Conservation (phyloP, 495 filamentous ascomycete species). For the Penicillium egyptiacum region DNA sequence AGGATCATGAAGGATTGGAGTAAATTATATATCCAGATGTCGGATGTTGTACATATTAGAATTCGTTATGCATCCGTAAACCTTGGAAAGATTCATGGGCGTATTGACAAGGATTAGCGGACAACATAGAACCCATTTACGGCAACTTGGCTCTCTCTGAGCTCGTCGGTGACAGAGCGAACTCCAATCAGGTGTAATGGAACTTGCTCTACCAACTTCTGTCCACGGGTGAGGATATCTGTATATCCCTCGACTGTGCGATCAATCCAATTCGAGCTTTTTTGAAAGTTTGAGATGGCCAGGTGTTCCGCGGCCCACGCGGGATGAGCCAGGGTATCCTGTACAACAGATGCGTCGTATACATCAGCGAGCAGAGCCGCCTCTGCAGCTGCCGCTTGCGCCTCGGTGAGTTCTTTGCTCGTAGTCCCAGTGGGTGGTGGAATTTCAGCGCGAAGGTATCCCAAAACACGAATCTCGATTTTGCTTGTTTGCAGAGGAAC, state of each 20-base stretch:
- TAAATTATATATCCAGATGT: constrained; percentile 7
- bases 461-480: constrained; percentile 56
- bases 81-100: neutral
- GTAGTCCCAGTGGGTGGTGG: constrained; percentile 27
- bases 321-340: constrained; percentile 52
- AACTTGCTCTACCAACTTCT: constrained; percentile 52
- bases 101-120: constrained; percentile 16
- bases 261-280: constrained; percentile 33
- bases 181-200: constrained; percentile 58
- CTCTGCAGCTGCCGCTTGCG: constrained; percentile 36
- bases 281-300: constrained; percentile 15
- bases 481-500: constrained; percentile 35
- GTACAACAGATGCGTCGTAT: constrained; percentile 50
- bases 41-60: constrained; percentile 12
- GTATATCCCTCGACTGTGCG: constrained; percentile 38
- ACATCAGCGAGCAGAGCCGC: constrained; percentile 42
- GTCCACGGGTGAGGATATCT: constrained; percentile 41
- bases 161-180: constrained; percentile 48
- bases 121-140: constrained; percentile 45
- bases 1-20: neutral
- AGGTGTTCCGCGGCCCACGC: constrained; percentile 51
- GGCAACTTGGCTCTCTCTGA: constrained; percentile 43
- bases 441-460: constrained; percentile 37
- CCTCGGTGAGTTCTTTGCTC: constrained; percentile 29
- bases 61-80: neutral